Percentiles rank a stretch among this genome's conserved stretches.
phyloP scores from a whole-genome alignment of 1,284 basidiomycete species.

The Fomitiporia mediterranea region DNA sequence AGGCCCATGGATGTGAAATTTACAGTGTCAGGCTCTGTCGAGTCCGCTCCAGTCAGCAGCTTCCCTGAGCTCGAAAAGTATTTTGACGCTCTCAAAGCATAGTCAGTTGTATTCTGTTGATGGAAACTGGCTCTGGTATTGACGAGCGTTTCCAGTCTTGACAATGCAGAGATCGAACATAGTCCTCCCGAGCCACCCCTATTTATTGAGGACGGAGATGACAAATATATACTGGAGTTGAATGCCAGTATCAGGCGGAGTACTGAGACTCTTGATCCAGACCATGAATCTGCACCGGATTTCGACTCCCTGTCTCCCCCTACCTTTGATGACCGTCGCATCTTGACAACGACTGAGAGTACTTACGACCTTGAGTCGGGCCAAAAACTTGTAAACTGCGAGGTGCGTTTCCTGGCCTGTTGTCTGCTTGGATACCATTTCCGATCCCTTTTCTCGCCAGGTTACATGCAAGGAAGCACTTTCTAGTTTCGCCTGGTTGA shows the following conservation, averaged over 20 bases:
- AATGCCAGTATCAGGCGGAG: constrained; percentile 48
- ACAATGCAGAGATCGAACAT: constrained; percentile 24
- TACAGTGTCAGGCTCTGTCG: constrained; percentile 34
- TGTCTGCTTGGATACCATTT: neutral
- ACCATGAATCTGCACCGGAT: neutral
- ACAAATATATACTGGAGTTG: constrained; percentile 46
- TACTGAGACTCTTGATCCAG: constrained; percentile 28
- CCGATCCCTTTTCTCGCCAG: neutral
- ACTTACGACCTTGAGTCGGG: constrained; percentile 52
- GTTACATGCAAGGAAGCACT: constrained; percentile 27
- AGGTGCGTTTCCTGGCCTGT: constrained; percentile 37
- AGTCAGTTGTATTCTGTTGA: constrained; percentile 36
- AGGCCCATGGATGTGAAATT: constrained; percentile 52
- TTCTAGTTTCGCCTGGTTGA: constrained; percentile 43
- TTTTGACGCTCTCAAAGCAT: constrained; percentile 35
- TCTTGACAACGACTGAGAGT: constrained; percentile 37
- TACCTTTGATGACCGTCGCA: neutral
- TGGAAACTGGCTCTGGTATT: neutral
- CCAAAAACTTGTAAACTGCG: constrained; percentile 46
- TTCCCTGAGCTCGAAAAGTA: constrained; percentile 45
- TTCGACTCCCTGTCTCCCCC: neutral
- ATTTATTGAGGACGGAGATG: constrained; percentile 36
- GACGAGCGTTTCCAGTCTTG: constrained; percentile 4
- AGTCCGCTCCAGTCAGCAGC: constrained; percentile 30
- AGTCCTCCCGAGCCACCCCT: constrained; percentile 51